Percentiles rank a stretch among this genome's conserved stretches.
These are phyloP conservation scores for Colletotrichum ledebouriae DNA, from an alignment of 2,329 filamentous ascomycete genomes.

Conservation along the genomic window DNA sequence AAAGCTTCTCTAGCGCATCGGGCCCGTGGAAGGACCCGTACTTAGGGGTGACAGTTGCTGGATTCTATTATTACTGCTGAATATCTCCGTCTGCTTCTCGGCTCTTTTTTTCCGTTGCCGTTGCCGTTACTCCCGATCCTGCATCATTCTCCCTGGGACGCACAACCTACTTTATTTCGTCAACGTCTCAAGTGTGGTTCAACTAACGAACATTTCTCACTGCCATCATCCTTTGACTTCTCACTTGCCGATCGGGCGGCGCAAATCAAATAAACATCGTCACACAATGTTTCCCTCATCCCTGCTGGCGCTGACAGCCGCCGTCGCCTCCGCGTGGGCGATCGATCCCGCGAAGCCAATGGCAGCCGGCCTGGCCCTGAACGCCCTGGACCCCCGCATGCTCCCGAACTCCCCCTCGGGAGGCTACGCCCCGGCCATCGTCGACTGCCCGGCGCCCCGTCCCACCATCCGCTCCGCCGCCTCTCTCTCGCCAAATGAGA, in stretches of 20 bases:
- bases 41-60: conserved; percentile 12
- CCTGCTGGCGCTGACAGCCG: conserved; percentile 28
- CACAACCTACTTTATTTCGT: conserved; percentile 16
- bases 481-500: conserved; percentile 76
- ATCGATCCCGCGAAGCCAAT: conserved; percentile 41
- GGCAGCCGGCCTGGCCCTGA: conserved; percentile 31
- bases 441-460: conserved; percentile 77
- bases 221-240: background rate
- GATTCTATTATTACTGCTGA: conserved; percentile 32
- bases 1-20: conserved; percentile 37
- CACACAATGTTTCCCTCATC: conserved; percentile 32
- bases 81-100: conserved; percentile 13
- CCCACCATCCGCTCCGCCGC: conserved; percentile 77
- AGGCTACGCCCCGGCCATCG: conserved; percentile 78
- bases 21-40: conserved; percentile 29
- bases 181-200: background rate
- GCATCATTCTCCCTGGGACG: background rate
- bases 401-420: conserved; percentile 59
- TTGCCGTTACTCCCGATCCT: background rate
- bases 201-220: background rate
- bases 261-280: background rate
- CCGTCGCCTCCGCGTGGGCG: conserved; percentile 51
- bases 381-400: conserved; percentile 47
- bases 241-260: background rate
- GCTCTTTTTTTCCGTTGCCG: background rate